Conservation (phyloP, 164 flowering plant species). For the Magnolia officinalis region DNA sequence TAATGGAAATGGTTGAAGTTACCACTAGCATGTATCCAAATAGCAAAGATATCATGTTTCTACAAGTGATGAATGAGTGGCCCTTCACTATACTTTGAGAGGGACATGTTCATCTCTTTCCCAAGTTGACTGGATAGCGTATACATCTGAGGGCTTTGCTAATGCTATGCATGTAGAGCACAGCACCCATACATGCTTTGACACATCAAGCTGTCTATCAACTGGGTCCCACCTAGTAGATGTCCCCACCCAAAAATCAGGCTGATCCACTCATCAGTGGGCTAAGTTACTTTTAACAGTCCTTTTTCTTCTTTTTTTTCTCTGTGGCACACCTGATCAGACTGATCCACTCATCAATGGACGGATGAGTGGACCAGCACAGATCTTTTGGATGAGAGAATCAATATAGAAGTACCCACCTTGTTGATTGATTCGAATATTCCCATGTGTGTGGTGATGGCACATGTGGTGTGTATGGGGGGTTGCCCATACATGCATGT, state of each 20-base stretch:
- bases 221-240: neutral
- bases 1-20: neutral
- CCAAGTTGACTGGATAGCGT: neutral
- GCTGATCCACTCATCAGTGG: neutral
- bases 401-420: neutral
- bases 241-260: neutral
- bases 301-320: too few relatives aligned
- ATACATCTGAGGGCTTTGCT: neutral
- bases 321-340: neutral
- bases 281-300: neutral
- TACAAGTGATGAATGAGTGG: neutral
- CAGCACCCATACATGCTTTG: neutral
- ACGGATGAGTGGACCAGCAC: neutral
- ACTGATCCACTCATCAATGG: neutral
- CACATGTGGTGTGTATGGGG: neutral
- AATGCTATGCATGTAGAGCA: neutral
- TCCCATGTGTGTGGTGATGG: neutral
- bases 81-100: neutral
- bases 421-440: neutral
- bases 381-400: neutral
- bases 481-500: neutral
- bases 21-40: neutral
- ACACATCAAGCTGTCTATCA: neutral
- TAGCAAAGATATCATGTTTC: neutral
- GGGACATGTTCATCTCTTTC: neutral